phyloP scores from a whole-genome alignment of 768 basidiomycete species.

The Zangia roseola region DNA sequence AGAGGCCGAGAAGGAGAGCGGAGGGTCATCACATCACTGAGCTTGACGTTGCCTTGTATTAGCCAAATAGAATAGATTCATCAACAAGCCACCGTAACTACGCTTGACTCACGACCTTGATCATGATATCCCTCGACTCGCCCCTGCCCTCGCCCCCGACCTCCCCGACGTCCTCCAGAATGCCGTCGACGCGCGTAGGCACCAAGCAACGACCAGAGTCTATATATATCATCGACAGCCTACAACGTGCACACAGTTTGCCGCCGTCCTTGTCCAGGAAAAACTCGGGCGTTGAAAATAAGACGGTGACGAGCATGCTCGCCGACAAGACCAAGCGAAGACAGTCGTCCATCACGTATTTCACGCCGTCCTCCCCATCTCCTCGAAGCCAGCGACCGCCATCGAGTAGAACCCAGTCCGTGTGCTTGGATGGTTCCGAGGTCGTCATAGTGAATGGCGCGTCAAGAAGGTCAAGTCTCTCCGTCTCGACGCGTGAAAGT shows the following conservation, averaged over 20 bases:
- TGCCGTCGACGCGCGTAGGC: slow-evolving; percentile 10
- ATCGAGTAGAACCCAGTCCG: slow-evolving; percentile 1
- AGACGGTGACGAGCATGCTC: background rate
- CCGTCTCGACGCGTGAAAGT: slow-evolving; percentile 20
- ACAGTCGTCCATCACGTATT: slow-evolving; percentile 30
- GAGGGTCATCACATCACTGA: slow-evolving; percentile 36
- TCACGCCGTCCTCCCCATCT: slow-evolving; percentile 26
- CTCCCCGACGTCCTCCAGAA: slow-evolving; percentile 13
- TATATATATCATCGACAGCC: background rate
- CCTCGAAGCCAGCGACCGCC: slow-evolving; percentile 19
- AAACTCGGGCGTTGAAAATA: background rate
- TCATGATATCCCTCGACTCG: background rate
- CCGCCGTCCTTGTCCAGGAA: slow-evolving; percentile 6
- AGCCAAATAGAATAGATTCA: no score
- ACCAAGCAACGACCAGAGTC: slow-evolving; percentile 13
- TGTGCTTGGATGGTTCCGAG: slow-evolving; percentile 1
- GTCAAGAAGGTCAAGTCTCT: slow-evolving; percentile 22
- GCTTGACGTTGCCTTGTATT: background rate
- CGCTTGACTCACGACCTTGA: background rate
- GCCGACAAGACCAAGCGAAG: slow-evolving; percentile 15
- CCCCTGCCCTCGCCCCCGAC: slow-evolving; percentile 19
- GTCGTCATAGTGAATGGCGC: slow-evolving; percentile 1
- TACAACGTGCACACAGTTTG: background rate
- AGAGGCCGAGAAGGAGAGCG: slow-evolving; percentile 79
- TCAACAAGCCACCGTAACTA: background rate